A percentile compares a stretch with the other conserved stretches of the same genome.
These are phyloP conservation scores for Podosphaera fusca DNA, from an alignment of 2,329 filamentous ascomycete genomes.

Conservation along the genomic window DNA sequence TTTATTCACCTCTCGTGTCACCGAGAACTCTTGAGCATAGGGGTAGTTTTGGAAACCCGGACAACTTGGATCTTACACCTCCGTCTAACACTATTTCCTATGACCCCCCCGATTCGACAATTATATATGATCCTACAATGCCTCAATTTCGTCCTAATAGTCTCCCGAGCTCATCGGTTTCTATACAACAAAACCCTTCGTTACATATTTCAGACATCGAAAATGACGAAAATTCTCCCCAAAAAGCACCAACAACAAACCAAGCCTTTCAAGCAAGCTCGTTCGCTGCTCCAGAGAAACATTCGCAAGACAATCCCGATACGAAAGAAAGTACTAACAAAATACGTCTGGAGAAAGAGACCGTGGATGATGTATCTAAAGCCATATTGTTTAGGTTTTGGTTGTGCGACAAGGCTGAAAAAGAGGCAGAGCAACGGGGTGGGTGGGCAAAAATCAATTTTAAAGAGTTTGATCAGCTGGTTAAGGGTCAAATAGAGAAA, in stretches of 20 bases:
- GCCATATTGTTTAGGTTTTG: slow-evolving; percentile 9
- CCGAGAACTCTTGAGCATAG: too few relatives aligned
- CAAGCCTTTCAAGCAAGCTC: neutral
- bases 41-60: too few relatives aligned
- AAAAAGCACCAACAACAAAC: neutral
- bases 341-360: neutral
- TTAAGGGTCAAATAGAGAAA: slow-evolving; percentile 29
- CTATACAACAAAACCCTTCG: too few relatives aligned
- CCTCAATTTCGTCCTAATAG: slow-evolving; percentile 43
- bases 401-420: slow-evolving; percentile 7
- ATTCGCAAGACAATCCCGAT: neutral
- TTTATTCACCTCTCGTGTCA: too few relatives aligned
- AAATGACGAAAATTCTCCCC: too few relatives aligned
- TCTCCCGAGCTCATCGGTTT: neutral
- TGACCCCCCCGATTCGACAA: slow-evolving; percentile 1
- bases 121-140: slow-evolving; percentile 32
- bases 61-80: too few relatives aligned
- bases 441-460: slow-evolving; percentile 60
- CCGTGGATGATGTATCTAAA: slow-evolving; percentile 1
- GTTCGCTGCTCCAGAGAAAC: neutral
- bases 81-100: too few relatives aligned
- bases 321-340: neutral
- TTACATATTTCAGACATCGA: too few relatives aligned
- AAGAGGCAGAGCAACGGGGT: slow-evolving; percentile 46
- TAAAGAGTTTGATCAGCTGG: slow-evolving; percentile 56